Conservation (phyloP, 2,329 filamentous ascomycete genomes). For the Xylaria digitata region DNA sequence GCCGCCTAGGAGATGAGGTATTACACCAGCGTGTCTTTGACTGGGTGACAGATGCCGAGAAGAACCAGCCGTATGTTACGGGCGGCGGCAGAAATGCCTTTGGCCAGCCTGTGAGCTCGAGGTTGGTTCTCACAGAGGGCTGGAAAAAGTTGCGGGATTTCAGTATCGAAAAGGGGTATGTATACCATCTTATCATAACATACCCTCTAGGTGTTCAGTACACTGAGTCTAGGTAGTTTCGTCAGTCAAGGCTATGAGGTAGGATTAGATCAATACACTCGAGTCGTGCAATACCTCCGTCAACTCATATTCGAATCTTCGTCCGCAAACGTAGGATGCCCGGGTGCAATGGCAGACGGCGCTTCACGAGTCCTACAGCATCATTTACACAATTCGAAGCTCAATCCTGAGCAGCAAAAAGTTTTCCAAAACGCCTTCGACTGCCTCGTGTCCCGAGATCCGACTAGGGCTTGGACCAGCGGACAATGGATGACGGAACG, state of each 20-base stretch:
- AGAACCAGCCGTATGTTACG: constrained; percentile 69
- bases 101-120: constrained; percentile 64
- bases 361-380: constrained; percentile 53
- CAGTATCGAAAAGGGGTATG: constrained; percentile 64
- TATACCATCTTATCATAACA: not conserved
- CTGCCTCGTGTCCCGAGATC: constrained; percentile 58
- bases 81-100: constrained; percentile 70
- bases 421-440: constrained; percentile 56
- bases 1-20: constrained; percentile 62
- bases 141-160: constrained; percentile 72
- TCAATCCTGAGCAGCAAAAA: constrained; percentile 36
- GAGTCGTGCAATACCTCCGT: constrained; percentile 69
- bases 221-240: constrained; percentile 47
- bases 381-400: constrained; percentile 43
- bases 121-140: constrained; percentile 72
- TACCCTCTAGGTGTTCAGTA: not conserved
- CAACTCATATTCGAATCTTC: constrained; percentile 41
- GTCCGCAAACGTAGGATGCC: constrained; percentile 59
- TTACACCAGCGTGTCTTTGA: constrained; percentile 65
- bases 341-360: constrained; percentile 65
- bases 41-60: constrained; percentile 72
- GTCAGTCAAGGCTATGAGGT: constrained; percentile 71
- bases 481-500: constrained; percentile 74
- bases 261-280: constrained; percentile 61
- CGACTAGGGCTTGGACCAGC: constrained; percentile 63